phyloP scores from a whole-genome alignment of 1,284 basidiomycete genomes.

The Irpex sp. region DNA sequence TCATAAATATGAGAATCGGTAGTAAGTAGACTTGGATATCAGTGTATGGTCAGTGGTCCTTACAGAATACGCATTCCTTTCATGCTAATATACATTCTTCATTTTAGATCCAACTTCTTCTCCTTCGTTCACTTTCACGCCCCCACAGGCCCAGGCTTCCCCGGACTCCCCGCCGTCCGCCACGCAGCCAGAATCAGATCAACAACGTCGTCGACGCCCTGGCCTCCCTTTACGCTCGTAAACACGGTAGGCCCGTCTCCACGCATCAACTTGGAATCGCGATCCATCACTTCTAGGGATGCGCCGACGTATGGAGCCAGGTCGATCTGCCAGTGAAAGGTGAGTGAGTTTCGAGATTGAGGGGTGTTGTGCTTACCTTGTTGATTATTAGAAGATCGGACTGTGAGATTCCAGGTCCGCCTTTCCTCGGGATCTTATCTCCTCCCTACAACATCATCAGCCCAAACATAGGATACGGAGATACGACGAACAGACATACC shows the following conservation, averaged over 20 bases:
- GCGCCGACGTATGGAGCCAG: constrained; percentile 94
- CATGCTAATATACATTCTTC: too few species aligned
- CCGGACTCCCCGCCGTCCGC: constrained; percentile 81
- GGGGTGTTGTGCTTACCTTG: too few species aligned
- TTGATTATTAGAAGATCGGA: constrained; percentile 96
- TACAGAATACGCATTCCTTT: too few species aligned
- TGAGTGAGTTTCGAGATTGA: too few species aligned
- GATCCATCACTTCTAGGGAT: constrained; percentile 94
- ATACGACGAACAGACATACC: constrained; percentile 39
- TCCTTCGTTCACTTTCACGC: too few species aligned
- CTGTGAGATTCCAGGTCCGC: constrained; percentile 96
- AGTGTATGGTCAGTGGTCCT: too few species aligned
- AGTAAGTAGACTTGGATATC: too few species aligned
- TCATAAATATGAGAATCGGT: too few species aligned
- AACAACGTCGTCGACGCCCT: constrained; percentile 87
- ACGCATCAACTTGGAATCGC: constrained; percentile 93
- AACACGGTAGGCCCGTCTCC: constrained; percentile 96
- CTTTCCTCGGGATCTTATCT: constrained; percentile 98
- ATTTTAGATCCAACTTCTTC: too few species aligned
- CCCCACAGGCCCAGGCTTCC: constrained; percentile 44
- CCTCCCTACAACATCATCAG: constrained; percentile 70
- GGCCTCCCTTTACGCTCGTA: constrained; percentile 84
- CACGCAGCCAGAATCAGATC: constrained; percentile 90
- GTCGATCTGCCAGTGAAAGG: constrained; percentile 72
- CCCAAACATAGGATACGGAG: not conserved